Evolutionary conservation across 176 grass and related monocot species (phyloP), one percentile per base, ranked within the genome.

Genomic region (Eragrostis curvula): DNA sequence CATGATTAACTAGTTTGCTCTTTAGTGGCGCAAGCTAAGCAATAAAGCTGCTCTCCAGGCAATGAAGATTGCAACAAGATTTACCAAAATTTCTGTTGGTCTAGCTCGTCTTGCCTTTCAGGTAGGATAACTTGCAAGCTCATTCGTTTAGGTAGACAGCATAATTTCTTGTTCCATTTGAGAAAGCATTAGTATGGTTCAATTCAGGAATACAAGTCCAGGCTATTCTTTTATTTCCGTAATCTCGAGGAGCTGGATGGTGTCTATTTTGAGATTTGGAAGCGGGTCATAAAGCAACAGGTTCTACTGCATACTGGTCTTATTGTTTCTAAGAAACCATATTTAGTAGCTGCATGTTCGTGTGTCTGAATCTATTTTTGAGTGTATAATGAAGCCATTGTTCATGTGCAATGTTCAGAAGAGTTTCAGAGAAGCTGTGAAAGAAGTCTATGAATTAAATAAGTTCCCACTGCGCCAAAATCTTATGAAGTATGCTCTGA

Each of bases 241-340:
- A 28, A 5, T 32, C 13, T 43, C 17, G 20, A 62, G 39, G 68
- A 88, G 48, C 29, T 89, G 13, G 41, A 40, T 24, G 40, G 47
- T 65, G 25, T 71, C n/a, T 79, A 73, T 72, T 43, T 79, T 46
- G 81, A 83, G 45, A 74, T 88, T 25, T 43, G 69, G 21, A 79
- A 65, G 20, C 13, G 74, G 28, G 20, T 78, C 48, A 68, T 39
- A 55, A 70, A 84, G 20, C 66, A 79, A 59, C 36, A 48, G 81
- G 77, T 79, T 67, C 80, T 14, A 30, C 41, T 39, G 9, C 39
- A 0, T 63, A 46, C 15, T 15, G 41, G 12, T 40, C 0, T 9
- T 41, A 21, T n/a, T 21, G 42, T 6, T 11, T 64, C 62, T 65
- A 25, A 68, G 48, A 43, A 46, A 71, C 5, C 18, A 36, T 21